Base-by-base conservation (phyloP, 208 protist species). In the Eutreptiella sp. region DNA sequence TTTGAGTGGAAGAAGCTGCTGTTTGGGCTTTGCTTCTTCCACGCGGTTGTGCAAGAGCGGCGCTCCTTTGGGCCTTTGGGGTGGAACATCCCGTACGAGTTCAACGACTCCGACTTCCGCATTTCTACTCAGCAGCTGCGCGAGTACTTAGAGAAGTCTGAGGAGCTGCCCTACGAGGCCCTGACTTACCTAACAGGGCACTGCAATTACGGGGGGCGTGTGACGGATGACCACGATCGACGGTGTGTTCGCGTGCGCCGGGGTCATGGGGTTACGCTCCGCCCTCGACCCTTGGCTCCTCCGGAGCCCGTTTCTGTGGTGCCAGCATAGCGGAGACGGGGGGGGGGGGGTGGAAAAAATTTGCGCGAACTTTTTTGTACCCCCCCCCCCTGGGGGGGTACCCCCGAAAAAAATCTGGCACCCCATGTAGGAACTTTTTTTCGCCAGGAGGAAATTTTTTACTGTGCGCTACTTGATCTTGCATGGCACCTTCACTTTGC, bases 11-110 rank as follows among this genome's bases (percentile, higher is more conserved):
- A 73, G 60, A 90, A 90, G 58, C 68, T 97, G 58, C 76, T 95
- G 2, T 96, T 94, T 53, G 89, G 89, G 4, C 77, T 98, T 9
- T 93, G 79, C 73, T 96, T 97, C 67, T 96, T 96, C 73, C 92
- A 97, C 68, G 86, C 89, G n/a, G 75, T 95, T 19, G 81, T 98
- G 63, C 90, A 95, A 74, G 92, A 97, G 72, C 78, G 94, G 11
- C 84, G 91, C 29, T 87, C 90, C 60, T 97, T 95, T 78, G 93
- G 94, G 27, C 79, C 90, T 0, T 73, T 98, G 11, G 94, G 92
- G 23, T 97, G 88, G 87, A 97, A 96, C 76, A 89, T 92, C 38
- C 78, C 88, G 31, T 97, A 96, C 76, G 91, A 96, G 78, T 96
- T 97, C 84, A 96, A 96, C 74, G 89, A 96, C 66, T 90, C 85